phyloP scores from a whole-genome alignment of 768 basidiomycete genomes.

The Scleroderma bovista region DNA sequence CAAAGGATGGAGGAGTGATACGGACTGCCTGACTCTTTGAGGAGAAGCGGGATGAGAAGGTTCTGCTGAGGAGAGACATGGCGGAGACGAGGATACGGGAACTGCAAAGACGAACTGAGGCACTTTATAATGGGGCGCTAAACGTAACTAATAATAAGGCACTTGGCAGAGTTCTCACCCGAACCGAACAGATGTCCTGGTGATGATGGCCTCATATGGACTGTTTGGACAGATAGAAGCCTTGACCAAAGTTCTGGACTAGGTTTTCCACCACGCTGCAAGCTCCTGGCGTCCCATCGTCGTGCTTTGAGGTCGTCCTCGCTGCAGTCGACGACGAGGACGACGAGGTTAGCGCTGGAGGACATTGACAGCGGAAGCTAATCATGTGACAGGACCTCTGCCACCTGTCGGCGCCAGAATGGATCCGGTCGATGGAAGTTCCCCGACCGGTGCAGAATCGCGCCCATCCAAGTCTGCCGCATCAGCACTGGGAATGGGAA shows the following conservation, averaged over 20 bases:
- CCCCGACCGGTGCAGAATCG: too few species aligned
- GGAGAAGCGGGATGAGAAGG: conserved; percentile 27
- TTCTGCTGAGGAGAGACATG: conserved; percentile 26
- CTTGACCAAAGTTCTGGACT: neutral
- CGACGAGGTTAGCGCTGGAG: too few species aligned
- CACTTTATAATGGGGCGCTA: conserved; percentile 13
- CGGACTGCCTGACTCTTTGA: conserved; percentile 23
- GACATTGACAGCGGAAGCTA: too few species aligned
- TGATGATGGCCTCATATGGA: neutral
- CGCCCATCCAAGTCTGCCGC: too few species aligned
- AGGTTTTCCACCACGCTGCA: neutral
- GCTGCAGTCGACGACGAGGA: neutral
- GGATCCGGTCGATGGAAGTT: too few species aligned
- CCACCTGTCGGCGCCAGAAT: too few species aligned
- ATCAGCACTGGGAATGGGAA: too few species aligned
- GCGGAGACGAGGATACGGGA: conserved; percentile 1
- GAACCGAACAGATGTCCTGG: conserved; percentile 18
- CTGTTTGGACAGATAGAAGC: neutral
- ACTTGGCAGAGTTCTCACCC: conserved; percentile 5
- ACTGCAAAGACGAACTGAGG: too few species aligned
- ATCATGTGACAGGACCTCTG: too few species aligned
- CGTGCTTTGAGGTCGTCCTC: neutral
- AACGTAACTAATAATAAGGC: too few species aligned
- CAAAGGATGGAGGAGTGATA: neutral
- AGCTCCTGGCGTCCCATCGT: neutral